phyloP scores from a whole-genome alignment of 129 eudicot species.

The Cynara cardunculus region DNA sequence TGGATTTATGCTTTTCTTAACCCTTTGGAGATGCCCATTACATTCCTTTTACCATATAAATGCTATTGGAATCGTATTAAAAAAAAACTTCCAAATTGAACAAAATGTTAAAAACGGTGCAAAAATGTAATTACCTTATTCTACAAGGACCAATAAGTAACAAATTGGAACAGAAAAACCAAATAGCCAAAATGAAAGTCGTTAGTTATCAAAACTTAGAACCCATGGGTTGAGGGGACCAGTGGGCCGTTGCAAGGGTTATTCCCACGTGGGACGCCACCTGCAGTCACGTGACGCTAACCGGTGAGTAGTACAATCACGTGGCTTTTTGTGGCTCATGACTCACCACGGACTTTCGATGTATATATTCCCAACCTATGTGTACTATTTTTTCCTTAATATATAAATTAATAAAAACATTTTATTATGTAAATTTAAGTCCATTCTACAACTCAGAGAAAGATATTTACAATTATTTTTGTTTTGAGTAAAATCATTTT shows the following conservation, averaged over 20 bases:
- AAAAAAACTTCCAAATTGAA: not conserved
- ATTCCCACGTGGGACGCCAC: conserved; percentile 40
- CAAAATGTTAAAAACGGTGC: not conserved
- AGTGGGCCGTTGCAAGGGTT: not conserved
- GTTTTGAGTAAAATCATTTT: too few species aligned
- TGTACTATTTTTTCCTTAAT: not conserved
- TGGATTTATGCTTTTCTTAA: not conserved
- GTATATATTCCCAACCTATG: not conserved
- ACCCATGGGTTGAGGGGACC: not conserved
- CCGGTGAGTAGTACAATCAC: conserved; percentile 25
- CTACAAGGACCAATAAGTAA: not conserved
- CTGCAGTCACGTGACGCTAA: conserved; percentile 31
- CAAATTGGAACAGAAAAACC: not conserved
- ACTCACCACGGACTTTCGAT: not conserved
- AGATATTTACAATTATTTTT: too few species aligned
- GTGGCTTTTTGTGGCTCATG: conserved; percentile 9
- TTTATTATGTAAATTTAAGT: too few species aligned
- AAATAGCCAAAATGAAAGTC: not conserved
- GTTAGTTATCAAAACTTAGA: not conserved
- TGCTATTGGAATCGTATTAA: not conserved
- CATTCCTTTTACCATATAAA: too few species aligned
- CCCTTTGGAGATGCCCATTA: not conserved
- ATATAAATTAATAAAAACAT: too few species aligned
- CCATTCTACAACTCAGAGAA: too few species aligned
- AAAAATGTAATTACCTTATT: not conserved